These are phyloP conservation scores for Davidsoniella australis DNA, from an alignment of 2,329 filamentous ascomycete genomes.

Conservation along the genomic window DNA sequence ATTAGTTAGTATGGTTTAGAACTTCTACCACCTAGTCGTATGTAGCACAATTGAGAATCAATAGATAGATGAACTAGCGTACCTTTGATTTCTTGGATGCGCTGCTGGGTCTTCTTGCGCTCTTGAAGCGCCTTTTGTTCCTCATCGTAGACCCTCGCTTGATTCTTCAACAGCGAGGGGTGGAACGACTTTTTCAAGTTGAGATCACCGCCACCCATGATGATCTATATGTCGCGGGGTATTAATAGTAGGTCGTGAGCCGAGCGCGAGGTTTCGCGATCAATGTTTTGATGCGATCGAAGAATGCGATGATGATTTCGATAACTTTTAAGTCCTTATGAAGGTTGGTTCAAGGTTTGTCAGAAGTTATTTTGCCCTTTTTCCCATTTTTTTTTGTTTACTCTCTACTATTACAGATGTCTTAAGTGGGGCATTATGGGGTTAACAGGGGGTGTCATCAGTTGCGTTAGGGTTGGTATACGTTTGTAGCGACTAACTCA, in stretches of 20 bases:
- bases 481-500: no score
- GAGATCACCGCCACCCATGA: conserved; percentile 85
- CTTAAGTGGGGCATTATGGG: no score
- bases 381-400: no score
- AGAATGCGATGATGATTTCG: not conserved
- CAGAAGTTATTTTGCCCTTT: no score
- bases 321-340: no score
- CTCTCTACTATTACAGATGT: no score
- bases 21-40: not conserved
- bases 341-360: no score
- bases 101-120: conserved; percentile 81
- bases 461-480: no score
- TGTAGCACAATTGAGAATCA: not conserved
- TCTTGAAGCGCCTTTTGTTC: conserved; percentile 87
- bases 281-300: not conserved
- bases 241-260: no score
- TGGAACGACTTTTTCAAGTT: conserved; percentile 95
- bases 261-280: not conserved
- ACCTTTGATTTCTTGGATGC: conserved; percentile 69
- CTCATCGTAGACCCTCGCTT: conserved; percentile 76
- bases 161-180: conserved; percentile 77
- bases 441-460: no score
- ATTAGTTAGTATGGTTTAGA: not conserved
- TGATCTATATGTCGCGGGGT: conserved; percentile 20
- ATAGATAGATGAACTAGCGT: not conserved